Percentiles rank a stretch among this genome's conserved stretches.
Conservation (phyloP, 164 flowering plant species). For the Brasenia schreberi region DNA sequence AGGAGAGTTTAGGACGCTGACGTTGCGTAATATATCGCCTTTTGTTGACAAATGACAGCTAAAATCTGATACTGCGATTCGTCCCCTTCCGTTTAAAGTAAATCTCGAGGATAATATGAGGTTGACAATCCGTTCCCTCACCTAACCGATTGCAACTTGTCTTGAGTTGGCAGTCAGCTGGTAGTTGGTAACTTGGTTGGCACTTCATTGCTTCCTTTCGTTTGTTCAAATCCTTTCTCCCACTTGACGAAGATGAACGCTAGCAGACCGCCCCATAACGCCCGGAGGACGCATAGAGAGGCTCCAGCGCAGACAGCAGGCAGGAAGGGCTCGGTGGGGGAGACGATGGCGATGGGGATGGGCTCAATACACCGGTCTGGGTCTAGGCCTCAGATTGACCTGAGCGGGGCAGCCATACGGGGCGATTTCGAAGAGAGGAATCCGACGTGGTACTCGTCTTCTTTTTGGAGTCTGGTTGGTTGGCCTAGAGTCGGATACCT, state of each 20-base stretch:
- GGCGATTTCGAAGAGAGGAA: conserved; percentile 84
- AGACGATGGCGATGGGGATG: conserved; percentile 37
- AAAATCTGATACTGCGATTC: too few species aligned
- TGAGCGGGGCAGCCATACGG: conserved; percentile 86
- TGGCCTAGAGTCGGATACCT: neutral
- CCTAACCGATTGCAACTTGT: neutral
- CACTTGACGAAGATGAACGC: neutral
- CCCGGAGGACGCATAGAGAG: neutral
- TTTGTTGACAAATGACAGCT: too few species aligned
- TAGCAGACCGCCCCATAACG: neutral
- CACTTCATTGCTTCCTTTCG: too few species aligned
- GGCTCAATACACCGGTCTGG: conserved; percentile 58
- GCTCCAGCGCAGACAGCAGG: neutral
- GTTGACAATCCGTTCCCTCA: neutral
- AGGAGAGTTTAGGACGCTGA: too few species aligned
- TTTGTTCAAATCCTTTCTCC: neutral
- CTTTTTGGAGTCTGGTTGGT: neutral
- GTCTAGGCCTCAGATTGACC: conserved; percentile 87
- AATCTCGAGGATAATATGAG: neutral
- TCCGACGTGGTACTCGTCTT: conserved; percentile 30
- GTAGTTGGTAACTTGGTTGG: neutral
- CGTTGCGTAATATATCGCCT: too few species aligned
- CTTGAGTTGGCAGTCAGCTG: neutral
- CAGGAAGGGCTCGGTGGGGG: conserved; percentile 11
- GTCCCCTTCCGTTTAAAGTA: neutral